These are phyloP conservation scores for Porcisia hertigi DNA, from an alignment of 208 protist species.

Conservation along the genomic window DNA sequence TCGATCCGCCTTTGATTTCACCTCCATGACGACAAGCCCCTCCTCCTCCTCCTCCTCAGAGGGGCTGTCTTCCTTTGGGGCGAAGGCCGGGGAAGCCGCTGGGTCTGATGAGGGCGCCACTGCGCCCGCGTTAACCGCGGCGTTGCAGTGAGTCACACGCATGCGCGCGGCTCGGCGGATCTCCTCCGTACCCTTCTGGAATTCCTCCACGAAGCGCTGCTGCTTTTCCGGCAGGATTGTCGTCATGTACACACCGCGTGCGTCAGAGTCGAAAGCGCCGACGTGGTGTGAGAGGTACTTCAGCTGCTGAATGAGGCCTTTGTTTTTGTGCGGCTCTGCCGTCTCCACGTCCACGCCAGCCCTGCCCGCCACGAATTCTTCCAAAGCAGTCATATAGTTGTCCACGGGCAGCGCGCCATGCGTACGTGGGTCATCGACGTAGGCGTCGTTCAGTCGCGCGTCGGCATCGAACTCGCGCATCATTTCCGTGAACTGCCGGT, in stretches of 20 bases:
- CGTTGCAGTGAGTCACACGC: conserved; percentile 29
- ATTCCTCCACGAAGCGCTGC: conserved; percentile 67
- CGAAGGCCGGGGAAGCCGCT: background rate
- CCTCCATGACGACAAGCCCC: conserved; percentile 43
- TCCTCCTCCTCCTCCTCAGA: conserved; percentile 43
- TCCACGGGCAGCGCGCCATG: conserved; percentile 70
- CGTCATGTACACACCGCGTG: conserved; percentile 62
- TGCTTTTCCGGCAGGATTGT: conserved; percentile 75
- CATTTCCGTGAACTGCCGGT: conserved; percentile 73
- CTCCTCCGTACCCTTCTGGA: conserved; percentile 61
- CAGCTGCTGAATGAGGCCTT: conserved; percentile 82
- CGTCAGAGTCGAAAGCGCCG: conserved; percentile 62
- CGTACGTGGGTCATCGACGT: conserved; percentile 77
- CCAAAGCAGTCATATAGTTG: conserved; percentile 78
- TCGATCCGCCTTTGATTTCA: conserved; percentile 42
- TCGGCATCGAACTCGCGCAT: conserved; percentile 80
- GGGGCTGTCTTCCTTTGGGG: background rate
- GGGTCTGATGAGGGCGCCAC: background rate
- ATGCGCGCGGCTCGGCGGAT: conserved; percentile 62
- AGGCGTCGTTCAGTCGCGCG: conserved; percentile 65
- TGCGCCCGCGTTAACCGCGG: background rate
- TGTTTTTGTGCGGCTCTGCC: conserved; percentile 72
- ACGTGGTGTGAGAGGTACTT: conserved; percentile 53
- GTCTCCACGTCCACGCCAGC: conserved; percentile 74
- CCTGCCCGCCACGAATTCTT: conserved; percentile 79